Percentiles rank a stretch among this genome's conserved stretches.
These are phyloP conservation scores for Syncephalastrum monosporum DNA, from an alignment of 371 early-diverging fungal genomes.

Conservation along the genomic window DNA sequence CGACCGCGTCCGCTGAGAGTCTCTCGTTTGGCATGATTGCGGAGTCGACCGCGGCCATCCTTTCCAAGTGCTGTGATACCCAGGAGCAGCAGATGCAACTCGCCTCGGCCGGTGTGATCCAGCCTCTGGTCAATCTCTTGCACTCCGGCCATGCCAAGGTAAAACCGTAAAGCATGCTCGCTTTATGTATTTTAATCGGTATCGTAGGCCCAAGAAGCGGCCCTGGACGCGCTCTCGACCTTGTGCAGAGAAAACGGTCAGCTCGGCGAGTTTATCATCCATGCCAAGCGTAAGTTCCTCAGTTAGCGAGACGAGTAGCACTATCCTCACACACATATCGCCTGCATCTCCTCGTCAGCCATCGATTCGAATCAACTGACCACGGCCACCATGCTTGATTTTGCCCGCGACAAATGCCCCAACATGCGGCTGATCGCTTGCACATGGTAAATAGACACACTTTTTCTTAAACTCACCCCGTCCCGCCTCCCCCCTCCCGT, in stretches of 20 bases:
- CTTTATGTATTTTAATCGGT: not conserved
- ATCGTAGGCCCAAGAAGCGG: slow-evolving; percentile 71
- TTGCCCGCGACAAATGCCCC: slow-evolving; percentile 62
- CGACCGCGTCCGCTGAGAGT: slow-evolving; percentile 36
- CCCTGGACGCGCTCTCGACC: slow-evolving; percentile 73
- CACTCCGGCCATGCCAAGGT: slow-evolving; percentile 55
- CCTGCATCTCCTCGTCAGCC: slow-evolving; percentile 14
- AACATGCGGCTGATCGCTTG: slow-evolving; percentile 71
- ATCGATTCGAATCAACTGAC: slow-evolving; percentile 28
- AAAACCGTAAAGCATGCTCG: not conserved
- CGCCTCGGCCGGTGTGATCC: slow-evolving; percentile 59
- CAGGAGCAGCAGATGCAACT: slow-evolving; percentile 60
- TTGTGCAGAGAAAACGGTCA: slow-evolving; percentile 66
- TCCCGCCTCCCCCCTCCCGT: no score
- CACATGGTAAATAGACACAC: slow-evolving; percentile 56
- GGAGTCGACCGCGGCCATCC: slow-evolving; percentile 66
- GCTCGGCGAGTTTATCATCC: slow-evolving; percentile 49
- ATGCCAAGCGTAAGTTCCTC: slow-evolving; percentile 44
- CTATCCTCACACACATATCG: not conserved
- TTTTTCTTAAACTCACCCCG: no score
- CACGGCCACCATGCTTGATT: slow-evolving; percentile 56
- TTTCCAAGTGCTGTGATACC: slow-evolving; percentile 67
- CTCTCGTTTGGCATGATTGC: slow-evolving; percentile 62
- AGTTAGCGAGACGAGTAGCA: no score
- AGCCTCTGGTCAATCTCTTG: slow-evolving; percentile 59